Percentiles rank a stretch among this genome's conserved stretches.
These are phyloP conservation scores for Guyanaporus albipodus DNA, from an alignment of 768 basidiomycete genomes.

Conservation along the genomic window DNA sequence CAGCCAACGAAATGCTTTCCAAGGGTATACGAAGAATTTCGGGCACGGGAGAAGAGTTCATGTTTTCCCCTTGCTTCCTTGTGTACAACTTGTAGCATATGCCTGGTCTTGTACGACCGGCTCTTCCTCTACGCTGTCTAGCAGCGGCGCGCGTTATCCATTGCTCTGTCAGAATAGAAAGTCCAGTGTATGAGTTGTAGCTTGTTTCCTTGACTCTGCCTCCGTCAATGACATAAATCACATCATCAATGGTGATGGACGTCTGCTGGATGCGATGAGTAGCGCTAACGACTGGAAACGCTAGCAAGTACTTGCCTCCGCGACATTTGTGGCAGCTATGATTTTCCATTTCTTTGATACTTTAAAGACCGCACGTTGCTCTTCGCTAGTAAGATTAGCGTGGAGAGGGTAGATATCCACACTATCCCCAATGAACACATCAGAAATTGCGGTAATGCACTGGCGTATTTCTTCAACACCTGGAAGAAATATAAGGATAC, in stretches of 20 bases:
- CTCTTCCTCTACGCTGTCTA: conserved; percentile 82
- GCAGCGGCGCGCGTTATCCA: conserved; percentile 80
- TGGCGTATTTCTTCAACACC: conserved; percentile 86
- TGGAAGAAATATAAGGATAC: conserved; percentile 85
- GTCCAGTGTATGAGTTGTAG: conserved; percentile 61
- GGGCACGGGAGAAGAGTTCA: conserved; percentile 73
- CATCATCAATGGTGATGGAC: conserved; percentile 87
- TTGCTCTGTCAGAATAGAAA: conserved; percentile 74
- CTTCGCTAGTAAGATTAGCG: conserved; percentile 80
- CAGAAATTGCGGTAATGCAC: conserved; percentile 59
- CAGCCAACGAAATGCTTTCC: conserved; percentile 74
- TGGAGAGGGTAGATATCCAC: conserved; percentile 74
- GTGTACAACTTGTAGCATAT: conserved; percentile 89
- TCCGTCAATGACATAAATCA: conserved; percentile 78
- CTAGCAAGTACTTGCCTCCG: conserved; percentile 53
- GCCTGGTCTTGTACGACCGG: conserved; percentile 81
- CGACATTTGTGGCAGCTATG: conserved; percentile 87
- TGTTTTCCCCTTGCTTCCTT: conserved; percentile 59
- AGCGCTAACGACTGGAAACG: background rate
- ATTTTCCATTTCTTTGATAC: conserved; percentile 69
- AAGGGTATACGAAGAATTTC: conserved; percentile 87
- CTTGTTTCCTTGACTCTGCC: conserved; percentile 85
- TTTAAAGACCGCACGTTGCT: conserved; percentile 77
- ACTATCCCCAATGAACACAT: conserved; percentile 27
- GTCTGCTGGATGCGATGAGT: conserved; percentile 45